These are phyloP conservation scores for Aspergillus versicolor DNA, from an alignment of 2,329 filamentous ascomycete species.

Conservation along the genomic window DNA sequence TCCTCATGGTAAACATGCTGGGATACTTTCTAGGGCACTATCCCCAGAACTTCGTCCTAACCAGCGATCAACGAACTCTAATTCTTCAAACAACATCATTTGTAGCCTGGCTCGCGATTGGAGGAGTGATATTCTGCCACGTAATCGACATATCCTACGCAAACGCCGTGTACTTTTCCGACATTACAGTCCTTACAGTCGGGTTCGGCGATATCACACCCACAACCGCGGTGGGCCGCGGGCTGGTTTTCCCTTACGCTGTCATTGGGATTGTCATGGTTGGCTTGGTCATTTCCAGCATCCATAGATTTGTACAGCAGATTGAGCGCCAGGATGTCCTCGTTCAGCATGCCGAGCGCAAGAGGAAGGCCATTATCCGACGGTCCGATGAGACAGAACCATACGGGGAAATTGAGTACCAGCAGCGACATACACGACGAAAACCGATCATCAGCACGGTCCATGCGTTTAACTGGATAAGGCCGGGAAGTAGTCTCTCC, in stretches of 20 bases:
- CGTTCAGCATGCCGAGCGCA: constrained; percentile 56
- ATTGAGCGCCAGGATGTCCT: constrained; percentile 42
- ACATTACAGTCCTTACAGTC: constrained; percentile 64
- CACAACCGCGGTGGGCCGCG: constrained; percentile 52
- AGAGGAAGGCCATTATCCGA: constrained; percentile 54
- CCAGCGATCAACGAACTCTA: constrained; percentile 76
- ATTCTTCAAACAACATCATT: constrained; percentile 90
- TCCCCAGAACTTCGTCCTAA: constrained; percentile 73
- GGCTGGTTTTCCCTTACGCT: constrained; percentile 78
- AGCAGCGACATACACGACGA: constrained; percentile 7
- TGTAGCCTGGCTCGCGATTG: constrained; percentile 75
- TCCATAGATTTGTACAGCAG: constrained; percentile 65
- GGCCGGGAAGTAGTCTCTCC: constrained; percentile 17
- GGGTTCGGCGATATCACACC: constrained; percentile 65
- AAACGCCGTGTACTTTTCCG: constrained; percentile 76
- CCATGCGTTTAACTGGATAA: constrained; percentile 13
- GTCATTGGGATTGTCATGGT: constrained; percentile 81
- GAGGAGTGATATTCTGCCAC: constrained; percentile 70
- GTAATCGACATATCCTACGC: constrained; percentile 75
- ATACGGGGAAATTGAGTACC: constrained; percentile 5
- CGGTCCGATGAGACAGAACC: constrained; percentile 37
- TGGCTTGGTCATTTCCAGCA: constrained; percentile 78
- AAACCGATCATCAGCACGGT: constrained; percentile 25
- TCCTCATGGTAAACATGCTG: constrained; percentile 76
- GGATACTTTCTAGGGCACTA: constrained; percentile 76